These are phyloP conservation scores for Teratosphaeria zuluensis DNA, from an alignment of 2,329 filamentous ascomycete genomes.

Conservation along the genomic window DNA sequence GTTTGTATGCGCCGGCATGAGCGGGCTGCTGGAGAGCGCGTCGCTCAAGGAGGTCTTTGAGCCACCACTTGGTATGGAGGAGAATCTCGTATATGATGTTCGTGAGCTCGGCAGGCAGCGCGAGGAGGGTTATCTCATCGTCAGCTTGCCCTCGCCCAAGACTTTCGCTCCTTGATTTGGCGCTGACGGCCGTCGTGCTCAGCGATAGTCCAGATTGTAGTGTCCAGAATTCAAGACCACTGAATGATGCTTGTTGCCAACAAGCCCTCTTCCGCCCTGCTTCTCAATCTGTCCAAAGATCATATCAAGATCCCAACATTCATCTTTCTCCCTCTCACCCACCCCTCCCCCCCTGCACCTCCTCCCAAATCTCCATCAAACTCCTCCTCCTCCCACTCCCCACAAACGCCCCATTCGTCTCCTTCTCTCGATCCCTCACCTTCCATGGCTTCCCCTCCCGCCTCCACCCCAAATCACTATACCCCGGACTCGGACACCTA, in stretches of 20 bases:
- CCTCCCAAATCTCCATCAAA: slow-evolving; percentile 12
- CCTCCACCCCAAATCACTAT: slow-evolving; percentile 32
- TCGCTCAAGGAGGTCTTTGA: neutral
- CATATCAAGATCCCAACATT: neutral
- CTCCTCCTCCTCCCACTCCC: slow-evolving; percentile 4
- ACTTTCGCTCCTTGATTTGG: no score
- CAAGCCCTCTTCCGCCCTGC: no score
- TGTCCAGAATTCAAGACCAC: no score
- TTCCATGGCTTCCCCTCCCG: slow-evolving; percentile 28
- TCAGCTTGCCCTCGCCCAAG: no score
- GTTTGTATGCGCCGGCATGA: neutral
- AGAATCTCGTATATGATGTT: neutral
- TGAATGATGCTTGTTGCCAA: no score
- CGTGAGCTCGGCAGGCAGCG: neutral
- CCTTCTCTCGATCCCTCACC: slow-evolving; percentile 17
- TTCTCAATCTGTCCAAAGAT: no score
- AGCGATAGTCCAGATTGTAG: no score
- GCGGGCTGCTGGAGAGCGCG: neutral
- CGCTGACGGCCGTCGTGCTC: no score
- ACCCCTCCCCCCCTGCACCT: neutral
- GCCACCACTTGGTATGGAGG: neutral
- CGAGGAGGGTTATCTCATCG: no score
- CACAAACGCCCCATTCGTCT: slow-evolving; percentile 10
- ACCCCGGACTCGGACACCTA: slow-evolving; percentile 30
- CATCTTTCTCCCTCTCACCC: neutral